Conservation (phyloP, 2,329 filamentous ascomycete genomes). For the Cladobotryum protrusum region DNA sequence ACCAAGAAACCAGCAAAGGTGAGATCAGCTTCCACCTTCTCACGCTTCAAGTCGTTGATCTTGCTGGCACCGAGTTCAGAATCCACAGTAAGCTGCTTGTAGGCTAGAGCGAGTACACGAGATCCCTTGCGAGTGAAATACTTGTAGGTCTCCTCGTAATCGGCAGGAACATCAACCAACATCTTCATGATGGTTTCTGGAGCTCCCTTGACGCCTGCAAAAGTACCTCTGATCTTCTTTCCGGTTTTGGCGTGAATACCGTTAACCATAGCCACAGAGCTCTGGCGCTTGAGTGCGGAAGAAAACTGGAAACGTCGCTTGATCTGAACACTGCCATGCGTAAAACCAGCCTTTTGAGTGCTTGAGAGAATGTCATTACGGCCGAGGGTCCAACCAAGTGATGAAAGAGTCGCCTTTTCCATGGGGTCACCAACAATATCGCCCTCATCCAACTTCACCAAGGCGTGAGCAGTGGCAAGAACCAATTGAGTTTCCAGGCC, state of each 20-base stretch:
- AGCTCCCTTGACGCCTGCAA: conserved; percentile 93
- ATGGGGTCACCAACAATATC: conserved; percentile 97
- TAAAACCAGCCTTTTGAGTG: conserved; percentile 34
- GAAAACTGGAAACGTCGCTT: conserved; percentile 98
- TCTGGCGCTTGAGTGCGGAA: conserved; percentile 91
- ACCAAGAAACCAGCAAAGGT: conserved; percentile 94
- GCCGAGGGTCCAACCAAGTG: conserved; percentile 89
- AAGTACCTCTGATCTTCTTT: conserved; percentile 74
- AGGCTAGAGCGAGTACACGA: conserved; percentile 86
- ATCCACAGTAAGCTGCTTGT: conserved; percentile 81
- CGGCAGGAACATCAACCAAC: conserved; percentile 71
- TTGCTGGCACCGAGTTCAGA: conserved; percentile 74
- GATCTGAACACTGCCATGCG: conserved; percentile 74
- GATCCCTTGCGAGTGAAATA: conserved; percentile 95
- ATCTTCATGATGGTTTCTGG: conserved; percentile 96
- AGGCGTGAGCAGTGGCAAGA: conserved; percentile 86
- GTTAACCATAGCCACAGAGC: conserved; percentile 80
- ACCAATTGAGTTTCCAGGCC: conserved; percentile 83
- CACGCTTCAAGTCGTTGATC: conserved; percentile 91
- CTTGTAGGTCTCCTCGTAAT: conserved; percentile 98
- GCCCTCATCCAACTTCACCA: conserved; percentile 94
- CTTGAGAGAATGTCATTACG: conserved; percentile 77
- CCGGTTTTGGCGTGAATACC: conserved; percentile 65
- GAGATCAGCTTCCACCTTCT: conserved; percentile 79
- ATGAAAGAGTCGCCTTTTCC: conserved; percentile 90